phyloP scores from a whole-genome alignment of 352 stramenopile species.

The Pythium biforme region DNA sequence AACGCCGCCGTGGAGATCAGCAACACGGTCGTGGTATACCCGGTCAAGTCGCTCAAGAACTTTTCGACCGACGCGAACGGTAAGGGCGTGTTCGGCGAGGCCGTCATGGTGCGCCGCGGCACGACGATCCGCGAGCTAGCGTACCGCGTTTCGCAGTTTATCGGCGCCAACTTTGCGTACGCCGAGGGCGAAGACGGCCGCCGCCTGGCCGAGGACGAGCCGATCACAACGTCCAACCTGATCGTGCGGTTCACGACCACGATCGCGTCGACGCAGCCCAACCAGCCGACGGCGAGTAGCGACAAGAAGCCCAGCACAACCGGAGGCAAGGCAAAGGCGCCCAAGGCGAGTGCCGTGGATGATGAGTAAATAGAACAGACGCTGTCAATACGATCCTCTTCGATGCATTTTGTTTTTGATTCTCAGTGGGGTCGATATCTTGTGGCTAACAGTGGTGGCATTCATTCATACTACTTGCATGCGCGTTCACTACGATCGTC shows the following conservation, averaged over 20 bases:
- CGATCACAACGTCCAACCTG: conserved; percentile 52
- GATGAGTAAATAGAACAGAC: conserved; percentile 18
- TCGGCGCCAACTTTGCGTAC: conserved; percentile 77
- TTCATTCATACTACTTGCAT: not conserved
- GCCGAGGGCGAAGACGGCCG: conserved; percentile 80
- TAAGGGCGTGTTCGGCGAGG: conserved; percentile 78
- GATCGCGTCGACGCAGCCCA: conserved; percentile 32
- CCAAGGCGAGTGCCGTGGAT: conserved; percentile 28
- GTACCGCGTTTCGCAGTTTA: conserved; percentile 59
- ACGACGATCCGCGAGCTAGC: conserved; percentile 82
- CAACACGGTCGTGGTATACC: conserved; percentile 82
- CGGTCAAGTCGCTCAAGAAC: conserved; percentile 86
- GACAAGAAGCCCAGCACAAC: conserved; percentile 13
- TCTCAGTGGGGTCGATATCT: not conserved
- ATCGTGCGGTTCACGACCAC: conserved; percentile 82
- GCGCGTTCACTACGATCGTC: conserved; percentile 2
- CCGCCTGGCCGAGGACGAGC: conserved; percentile 69
- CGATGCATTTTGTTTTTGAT: conserved; percentile 2
- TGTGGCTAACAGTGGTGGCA: not conserved
- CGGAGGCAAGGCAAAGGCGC: conserved; percentile 33
- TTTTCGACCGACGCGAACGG: conserved; percentile 63
- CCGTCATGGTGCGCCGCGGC: conserved; percentile 68
- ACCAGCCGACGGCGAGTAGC: conserved; percentile 21
- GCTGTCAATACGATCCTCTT: not conserved
- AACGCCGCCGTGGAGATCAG: conserved; percentile 82